Evolutionary conservation across 495 filamentous ascomycete genomes (phyloP).

Genomic region (Aspergillus coremiiformis): DNA sequence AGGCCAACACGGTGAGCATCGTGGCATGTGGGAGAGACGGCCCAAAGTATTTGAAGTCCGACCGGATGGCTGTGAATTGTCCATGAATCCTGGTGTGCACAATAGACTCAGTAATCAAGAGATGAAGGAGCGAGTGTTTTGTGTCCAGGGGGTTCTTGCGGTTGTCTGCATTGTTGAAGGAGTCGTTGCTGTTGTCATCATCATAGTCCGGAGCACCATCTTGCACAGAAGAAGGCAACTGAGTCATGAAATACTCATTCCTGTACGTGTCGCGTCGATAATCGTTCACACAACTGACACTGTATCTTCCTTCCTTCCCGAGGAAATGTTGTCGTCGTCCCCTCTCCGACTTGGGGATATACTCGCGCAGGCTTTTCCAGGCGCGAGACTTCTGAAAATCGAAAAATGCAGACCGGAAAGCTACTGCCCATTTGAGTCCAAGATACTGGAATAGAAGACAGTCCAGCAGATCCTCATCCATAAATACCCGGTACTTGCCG

Average conservation of each 20-base stretch:
- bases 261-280: constrained; percentile 35
- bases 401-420: constrained; percentile 40
- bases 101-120: constrained; percentile 56
- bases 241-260: constrained; percentile 49
- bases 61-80: constrained; percentile 53
- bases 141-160: constrained; percentile 41
- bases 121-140: constrained; percentile 55
- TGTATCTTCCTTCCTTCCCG: constrained; percentile 13
- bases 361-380: constrained; percentile 29
- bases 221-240: constrained; percentile 26
- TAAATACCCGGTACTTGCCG: constrained; percentile 52
- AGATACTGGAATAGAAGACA: constrained; percentile 59
- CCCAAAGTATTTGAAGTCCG: constrained; percentile 56
- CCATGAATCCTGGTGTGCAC: constrained; percentile 49
- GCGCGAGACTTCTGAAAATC: constrained; percentile 25
- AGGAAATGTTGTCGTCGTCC: constrained; percentile 45
- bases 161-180: constrained; percentile 16
- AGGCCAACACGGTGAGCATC: constrained; percentile 46
- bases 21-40: constrained; percentile 55
- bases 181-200: constrained; percentile 22
- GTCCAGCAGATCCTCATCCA: constrained; percentile 63
- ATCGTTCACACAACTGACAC: constrained; percentile 22
- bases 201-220: constrained; percentile 26
- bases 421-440: constrained; percentile 52
- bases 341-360: constrained; percentile 38